Conservation (phyloP, 2,329 filamentous ascomycete species). For the Mycocentrospora acerina region DNA sequence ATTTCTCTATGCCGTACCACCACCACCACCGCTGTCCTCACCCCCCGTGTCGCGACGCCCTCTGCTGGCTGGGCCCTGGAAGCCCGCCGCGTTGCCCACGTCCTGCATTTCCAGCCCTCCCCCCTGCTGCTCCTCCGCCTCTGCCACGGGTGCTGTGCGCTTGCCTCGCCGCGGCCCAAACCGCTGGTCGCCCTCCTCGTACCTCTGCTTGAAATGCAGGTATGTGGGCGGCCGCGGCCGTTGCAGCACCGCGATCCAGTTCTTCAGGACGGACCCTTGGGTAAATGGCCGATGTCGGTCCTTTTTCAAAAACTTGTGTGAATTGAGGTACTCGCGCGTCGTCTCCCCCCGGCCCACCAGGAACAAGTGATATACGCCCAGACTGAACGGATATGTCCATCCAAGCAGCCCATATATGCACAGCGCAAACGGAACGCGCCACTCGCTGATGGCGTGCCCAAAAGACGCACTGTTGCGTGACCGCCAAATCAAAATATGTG, state of each 20-base stretch:
- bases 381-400: conserved; percentile 76
- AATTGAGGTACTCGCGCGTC: conserved; percentile 93
- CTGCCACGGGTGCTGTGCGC: conserved; percentile 49
- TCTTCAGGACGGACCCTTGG: conserved; percentile 71
- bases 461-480: conserved; percentile 67
- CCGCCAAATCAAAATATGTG: conserved; percentile 75
- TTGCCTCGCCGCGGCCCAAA: conserved; percentile 64
- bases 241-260: conserved; percentile 78
- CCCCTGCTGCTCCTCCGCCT: conserved; percentile 54
- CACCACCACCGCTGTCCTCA: too few species aligned
- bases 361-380: conserved; percentile 89
- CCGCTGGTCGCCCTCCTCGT: conserved; percentile 80
- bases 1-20: conserved; percentile 14
- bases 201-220: conserved; percentile 77
- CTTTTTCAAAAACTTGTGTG: conserved; percentile 89
- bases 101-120: conserved; percentile 71
- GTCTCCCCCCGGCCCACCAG: conserved; percentile 90
- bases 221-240: conserved; percentile 87
- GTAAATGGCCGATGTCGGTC: conserved; percentile 91
- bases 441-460: conserved; percentile 65
- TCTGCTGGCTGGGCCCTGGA: conserved; percentile 37
- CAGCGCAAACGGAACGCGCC: conserved; percentile 83
- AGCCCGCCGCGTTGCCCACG: conserved; percentile 29
- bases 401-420: conserved; percentile 77
- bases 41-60: conserved; percentile 15